Evolutionary conservation across 2,329 filamentous ascomycete species (phyloP).

Genomic region (Cucurbitaria berberidis): DNA sequence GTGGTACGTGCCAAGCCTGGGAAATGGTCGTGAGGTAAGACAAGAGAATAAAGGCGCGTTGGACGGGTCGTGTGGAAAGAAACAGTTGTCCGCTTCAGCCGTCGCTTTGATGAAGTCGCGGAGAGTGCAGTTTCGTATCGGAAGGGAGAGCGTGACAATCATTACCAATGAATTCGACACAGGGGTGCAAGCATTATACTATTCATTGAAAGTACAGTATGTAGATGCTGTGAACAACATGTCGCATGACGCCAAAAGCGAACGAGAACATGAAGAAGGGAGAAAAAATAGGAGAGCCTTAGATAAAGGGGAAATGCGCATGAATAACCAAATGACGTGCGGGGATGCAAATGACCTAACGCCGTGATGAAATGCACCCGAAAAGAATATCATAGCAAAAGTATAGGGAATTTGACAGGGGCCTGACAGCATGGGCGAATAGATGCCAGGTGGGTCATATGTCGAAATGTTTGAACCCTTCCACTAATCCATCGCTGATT

Average conservation of each 20-base stretch:
- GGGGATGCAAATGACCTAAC: slow-evolving; percentile 32
- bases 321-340: slow-evolving; percentile 33
- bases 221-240: slow-evolving; percentile 9
- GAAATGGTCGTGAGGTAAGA: slow-evolving; percentile 5
- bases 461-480: slow-evolving; percentile 73
- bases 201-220: slow-evolving; percentile 11
- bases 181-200: slow-evolving; percentile 22
- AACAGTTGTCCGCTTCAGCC: neutral
- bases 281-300: slow-evolving; percentile 3
- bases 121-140: neutral
- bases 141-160: slow-evolving; percentile 17
- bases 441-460: slow-evolving; percentile 26
- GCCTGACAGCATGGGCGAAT: slow-evolving; percentile 27
- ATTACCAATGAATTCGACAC: slow-evolving; percentile 32
- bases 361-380: slow-evolving; percentile 39
- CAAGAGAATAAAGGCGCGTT: slow-evolving; percentile 3
- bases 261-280: slow-evolving; percentile 1
- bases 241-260: slow-evolving; percentile 3
- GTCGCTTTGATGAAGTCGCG: neutral
- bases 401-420: slow-evolving; percentile 37
- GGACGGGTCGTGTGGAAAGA: neutral
- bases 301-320: slow-evolving; percentile 23
- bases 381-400: slow-evolving; percentile 43
- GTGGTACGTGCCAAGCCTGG: slow-evolving; percentile 11
- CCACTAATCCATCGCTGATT: slow-evolving; percentile 76